A percentile compares a stretch with the other conserved stretches of the same genome.
Evolutionary conservation across 1,284 basidiomycete genomes (phyloP).

Genomic region (Ustilago cynodontis): DNA sequence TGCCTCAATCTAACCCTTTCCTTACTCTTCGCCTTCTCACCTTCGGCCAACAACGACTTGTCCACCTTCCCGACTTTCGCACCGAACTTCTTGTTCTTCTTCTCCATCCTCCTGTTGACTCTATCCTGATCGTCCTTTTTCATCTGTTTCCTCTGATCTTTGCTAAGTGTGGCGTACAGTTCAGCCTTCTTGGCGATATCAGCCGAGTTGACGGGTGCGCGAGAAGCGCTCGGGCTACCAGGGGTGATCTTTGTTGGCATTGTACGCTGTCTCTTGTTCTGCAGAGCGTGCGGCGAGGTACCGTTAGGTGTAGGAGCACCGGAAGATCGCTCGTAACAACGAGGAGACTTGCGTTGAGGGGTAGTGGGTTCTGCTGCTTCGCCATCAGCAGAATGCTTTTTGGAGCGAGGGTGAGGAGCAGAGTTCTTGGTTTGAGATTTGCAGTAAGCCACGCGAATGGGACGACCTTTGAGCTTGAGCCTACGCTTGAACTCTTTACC

Average conservation of each 20-base stretch:
- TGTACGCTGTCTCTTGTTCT: conserved; percentile 5
- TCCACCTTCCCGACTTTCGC: conserved; percentile 8
- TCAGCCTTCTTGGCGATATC: conserved; percentile 46
- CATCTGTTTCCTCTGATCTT: conserved; percentile 57
- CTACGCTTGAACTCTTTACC: conserved; percentile 63
- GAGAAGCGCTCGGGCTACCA: conserved; percentile 20
- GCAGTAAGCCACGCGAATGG: conserved; percentile 64
- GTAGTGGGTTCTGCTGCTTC: conserved; percentile 27
- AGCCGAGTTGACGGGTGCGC: conserved; percentile 1
- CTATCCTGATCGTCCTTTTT: conserved; percentile 64
- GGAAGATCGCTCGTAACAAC: conserved; percentile 50
- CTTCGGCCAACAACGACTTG: conserved; percentile 31
- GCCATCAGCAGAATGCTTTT: background rate
- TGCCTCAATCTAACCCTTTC: conserved; percentile 41
- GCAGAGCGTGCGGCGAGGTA: conserved; percentile 49
- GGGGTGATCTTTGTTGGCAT: conserved; percentile 20
- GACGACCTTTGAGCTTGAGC: conserved; percentile 63
- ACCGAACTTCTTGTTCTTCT: conserved; percentile 61
- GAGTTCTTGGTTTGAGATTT: conserved; percentile 52
- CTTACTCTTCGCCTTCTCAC: conserved; percentile 46
- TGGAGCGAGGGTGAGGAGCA: conserved; percentile 1
- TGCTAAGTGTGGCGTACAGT: conserved; percentile 50
- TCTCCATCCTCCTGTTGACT: conserved; percentile 58
- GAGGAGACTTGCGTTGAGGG: conserved; percentile 27
- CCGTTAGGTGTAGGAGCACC: conserved; percentile 68